Evolutionary conservation across 2,329 filamentous ascomycete species (phyloP), one percentile per base, ranked within the genome.

Genomic region (Scleromitrula shiraiana): DNA sequence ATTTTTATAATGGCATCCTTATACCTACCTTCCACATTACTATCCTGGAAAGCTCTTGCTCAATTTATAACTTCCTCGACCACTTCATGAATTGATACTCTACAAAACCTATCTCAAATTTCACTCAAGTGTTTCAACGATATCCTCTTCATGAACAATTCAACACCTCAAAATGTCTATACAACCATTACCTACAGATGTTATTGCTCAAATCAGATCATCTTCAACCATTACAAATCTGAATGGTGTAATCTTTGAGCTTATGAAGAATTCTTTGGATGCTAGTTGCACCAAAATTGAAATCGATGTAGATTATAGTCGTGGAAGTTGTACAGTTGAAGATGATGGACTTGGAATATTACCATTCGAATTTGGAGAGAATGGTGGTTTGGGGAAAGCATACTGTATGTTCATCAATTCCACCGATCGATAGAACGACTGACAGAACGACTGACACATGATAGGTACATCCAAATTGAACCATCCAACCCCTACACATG

Each of bases 231-330:
- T 97, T 57, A 85, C 81, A 2, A 84, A 81, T 37, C 71, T 97
- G 26, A 83, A 83, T 57, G 76, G 70, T 22, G 88, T 86, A 4
- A 70, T 87, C 12, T 70, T 80, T 47, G 86, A 85, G 38, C 74
- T 97, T 8, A 58, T 94, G 22, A 80, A 84, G 63, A 98, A 98
- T 64, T 80, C 88, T 0, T 72, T 98, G 10, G 93, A 98, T 69
- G 88, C 89, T 4, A 69, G 70, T 38, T 83, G 90, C 14, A 75
- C 72, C 27, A 84, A 75, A 47, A 68, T 96, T 53, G 77, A 77
- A 45, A 71, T 95, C 46, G 76, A 74, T 1, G 70, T 95, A 19
- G 85, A 96, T 66, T 88, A 88, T 62, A 65, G 68, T 45, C 80
- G 83, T 20, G 91, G 89, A 5, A 80, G 77, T 56, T 95, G 90